A percentile compares a stretch with the other conserved stretches of the same genome.
phyloP scores from a whole-genome alignment of 805 yeast species.

The Lachancea cidri region DNA sequence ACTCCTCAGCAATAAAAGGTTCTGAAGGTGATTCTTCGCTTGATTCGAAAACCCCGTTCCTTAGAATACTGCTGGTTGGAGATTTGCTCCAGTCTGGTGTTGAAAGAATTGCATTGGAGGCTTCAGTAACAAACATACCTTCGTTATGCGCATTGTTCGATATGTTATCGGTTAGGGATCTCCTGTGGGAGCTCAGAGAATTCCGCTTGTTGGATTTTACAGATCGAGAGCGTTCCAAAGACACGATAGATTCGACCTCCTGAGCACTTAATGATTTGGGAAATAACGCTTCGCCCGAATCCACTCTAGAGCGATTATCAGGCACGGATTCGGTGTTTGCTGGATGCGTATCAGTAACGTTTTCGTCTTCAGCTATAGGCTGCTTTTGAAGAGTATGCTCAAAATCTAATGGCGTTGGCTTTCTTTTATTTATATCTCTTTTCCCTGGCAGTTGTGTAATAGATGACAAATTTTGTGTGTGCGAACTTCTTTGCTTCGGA shows the following conservation, averaged over 20 bases:
- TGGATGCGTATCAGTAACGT: too few relatives aligned
- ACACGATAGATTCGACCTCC: slow-evolving; percentile 71
- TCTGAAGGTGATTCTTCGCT: slow-evolving; percentile 18
- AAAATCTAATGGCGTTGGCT: slow-evolving; percentile 28
- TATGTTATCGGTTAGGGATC: slow-evolving; percentile 31
- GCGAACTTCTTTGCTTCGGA: slow-evolving; percentile 4
- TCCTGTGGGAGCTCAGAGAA: slow-evolving; percentile 29
- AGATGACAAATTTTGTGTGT: background rate
- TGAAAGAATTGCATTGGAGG: slow-evolving; percentile 25
- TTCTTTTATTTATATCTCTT: slow-evolving; percentile 16
- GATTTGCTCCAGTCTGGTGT: slow-evolving; percentile 36
- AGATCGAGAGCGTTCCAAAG: slow-evolving; percentile 64
- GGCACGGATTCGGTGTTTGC: background rate
- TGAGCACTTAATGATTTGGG: slow-evolving; percentile 62
- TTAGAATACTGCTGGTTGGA: slow-evolving; percentile 35
- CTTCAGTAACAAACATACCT: slow-evolving; percentile 46
- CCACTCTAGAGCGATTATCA: slow-evolving; percentile 23
- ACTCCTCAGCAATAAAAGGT: slow-evolving; percentile 1
- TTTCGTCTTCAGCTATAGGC: too few relatives aligned
- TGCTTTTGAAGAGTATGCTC: slow-evolving; percentile 11
- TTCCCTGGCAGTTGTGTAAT: background rate
- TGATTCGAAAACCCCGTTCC: slow-evolving; percentile 31
- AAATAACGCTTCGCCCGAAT: slow-evolving; percentile 56
- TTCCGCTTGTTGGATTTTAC: slow-evolving; percentile 40
- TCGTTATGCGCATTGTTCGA: slow-evolving; percentile 38